Base-by-base conservation (phyloP, 768 basidiomycete species). In the Psilocybe cubensis region DNA sequence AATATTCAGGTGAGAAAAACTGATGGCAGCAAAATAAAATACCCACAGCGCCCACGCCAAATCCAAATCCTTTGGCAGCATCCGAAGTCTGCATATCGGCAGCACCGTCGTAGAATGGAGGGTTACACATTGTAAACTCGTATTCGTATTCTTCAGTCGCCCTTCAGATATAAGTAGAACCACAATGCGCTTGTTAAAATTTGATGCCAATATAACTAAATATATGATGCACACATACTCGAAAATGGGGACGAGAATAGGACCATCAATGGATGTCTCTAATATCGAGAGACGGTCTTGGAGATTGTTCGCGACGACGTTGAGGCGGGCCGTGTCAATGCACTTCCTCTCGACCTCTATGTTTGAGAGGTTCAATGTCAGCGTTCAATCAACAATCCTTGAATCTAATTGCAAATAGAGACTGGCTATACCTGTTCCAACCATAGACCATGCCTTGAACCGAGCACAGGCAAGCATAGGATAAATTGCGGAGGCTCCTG, bases 81-180 rank as follows among this genome's bases (percentile, higher is more conserved):
- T 53, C 40, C 24, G 52, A 53, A 6, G 40, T 53, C 40, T 53
- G 24, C 52, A 53, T 53, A 27, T 53, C 52, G 17, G 52, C 52
- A 5, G 52, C 52, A 0, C 52, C 52, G 23, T 53, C 40, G 38
- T 53, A 53, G 18, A 53, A 53, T 5, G 52, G 52, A 4, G 52
- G 52, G 43, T 53, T 53, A 20, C 52, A 53, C 52, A 53, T 53
- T n/a, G 52, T 53, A 7, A 53, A 53, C 7, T 53, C 52, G 40
- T 43, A 53, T 27, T 53, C 52, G 21, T 12, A 51, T 11, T 51
- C 40, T 0, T 20, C 0, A 10, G 33, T 51, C 21, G 50, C 50
- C 14, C 50, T 48, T 10, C 3, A 29, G 3, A 25, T n/a, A 29
- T n/a, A 3, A 25, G 24, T 7, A 18, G 10, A 29, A n/a, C n/a